Evolutionary conservation across 306 rosid species (phyloP), one percentile per base, ranked within the genome.

Genomic region (Medicago arabica): DNA sequence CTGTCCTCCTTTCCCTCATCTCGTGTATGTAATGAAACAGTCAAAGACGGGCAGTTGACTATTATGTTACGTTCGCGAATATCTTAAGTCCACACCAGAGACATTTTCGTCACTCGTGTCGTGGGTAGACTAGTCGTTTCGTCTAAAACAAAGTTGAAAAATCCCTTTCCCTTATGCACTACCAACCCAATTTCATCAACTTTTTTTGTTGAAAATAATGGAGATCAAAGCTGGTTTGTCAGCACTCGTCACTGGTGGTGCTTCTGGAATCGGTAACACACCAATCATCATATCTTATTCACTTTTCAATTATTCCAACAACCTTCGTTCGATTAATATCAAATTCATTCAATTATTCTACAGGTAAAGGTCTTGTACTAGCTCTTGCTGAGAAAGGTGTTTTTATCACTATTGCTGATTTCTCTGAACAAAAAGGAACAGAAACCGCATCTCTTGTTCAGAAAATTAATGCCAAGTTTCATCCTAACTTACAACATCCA

Each of bases 211-310:
- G 23, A 21, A 1, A 21, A 23, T 31, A 31, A 36, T 94, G 98
- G 90, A 94, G 81, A 87, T 94, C 77, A 94, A 81, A 79, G 91
- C 95, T 2, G 97, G 97, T 19, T 85, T 92, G 43, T 90, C 98
- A 47, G 98, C 97, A 40, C 84, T 94, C 4, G 88, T 94, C 85
- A 94, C 97, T 16, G 98, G 98, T 0, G 98, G 90, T 72, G 97
- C 96, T 57, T 91, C 95, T 69, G 97, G 98, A 53, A 94, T 94
- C 54, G 98, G 98, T 91, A 88, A 59, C 65, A 14, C 50, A 31
- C 36, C 0, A 3, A 3, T 31, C 5, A 31, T 31, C 36, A 31
- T 31, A 31, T 31, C 1, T 21, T 18, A 1, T 9, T 74, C 71
- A 8, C 23, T 71, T 76, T 54, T 34, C 55, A 12, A 18, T 46